These are phyloP conservation scores for Blastobotrys attinorum DNA, from an alignment of 805 yeast genomes.

Conservation along the genomic window DNA sequence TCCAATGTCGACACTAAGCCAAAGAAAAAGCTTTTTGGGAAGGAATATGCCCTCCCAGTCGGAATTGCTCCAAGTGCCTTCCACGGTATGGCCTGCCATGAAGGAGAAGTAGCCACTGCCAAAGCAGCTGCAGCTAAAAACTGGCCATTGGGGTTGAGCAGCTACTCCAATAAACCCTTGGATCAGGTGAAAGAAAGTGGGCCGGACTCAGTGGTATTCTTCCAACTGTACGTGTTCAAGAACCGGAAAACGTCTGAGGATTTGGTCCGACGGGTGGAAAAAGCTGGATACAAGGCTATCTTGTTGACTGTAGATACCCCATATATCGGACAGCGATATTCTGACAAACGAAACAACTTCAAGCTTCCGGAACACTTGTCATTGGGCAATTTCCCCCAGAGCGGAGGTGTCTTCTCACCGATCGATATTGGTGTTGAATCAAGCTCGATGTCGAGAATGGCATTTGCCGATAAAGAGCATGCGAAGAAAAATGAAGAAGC, in stretches of 20 bases:
- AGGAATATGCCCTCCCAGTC: constrained; percentile 22
- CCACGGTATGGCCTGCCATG: constrained; percentile 25
- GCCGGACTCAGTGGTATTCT: constrained; percentile 19
- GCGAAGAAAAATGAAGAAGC: constrained; percentile 10
- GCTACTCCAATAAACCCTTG: constrained; percentile 21
- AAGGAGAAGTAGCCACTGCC: constrained; percentile 30
- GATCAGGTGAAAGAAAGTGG: constrained; percentile 24
- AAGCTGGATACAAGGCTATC: constrained; percentile 35
- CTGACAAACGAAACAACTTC: constrained; percentile 28
- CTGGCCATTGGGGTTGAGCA: constrained; percentile 25
- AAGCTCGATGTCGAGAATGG: constrained; percentile 17
- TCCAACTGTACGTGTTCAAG: constrained; percentile 27
- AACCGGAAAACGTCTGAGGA: constrained; percentile 22
- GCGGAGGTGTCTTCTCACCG: constrained; percentile 15
- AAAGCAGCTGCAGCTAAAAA: constrained; percentile 25
- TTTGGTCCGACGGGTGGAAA: constrained; percentile 22
- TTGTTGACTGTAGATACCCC: constrained; percentile 55
- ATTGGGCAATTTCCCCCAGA: constrained; percentile 23
- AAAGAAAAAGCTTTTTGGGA: constrained; percentile 20
- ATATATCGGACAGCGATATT: constrained; percentile 44
- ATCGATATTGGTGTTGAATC: constrained; percentile 21
- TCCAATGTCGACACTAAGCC: constrained; percentile 20
- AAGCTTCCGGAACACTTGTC: constrained; percentile 15
- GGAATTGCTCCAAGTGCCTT: constrained; percentile 32
- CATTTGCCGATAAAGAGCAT: constrained; percentile 13